Percentiles rank a stretch among this genome's conserved stretches.
These are phyloP conservation scores for Fusarium transvaalense DNA, from an alignment of 2,329 filamentous ascomycete genomes.

Conservation along the genomic window DNA sequence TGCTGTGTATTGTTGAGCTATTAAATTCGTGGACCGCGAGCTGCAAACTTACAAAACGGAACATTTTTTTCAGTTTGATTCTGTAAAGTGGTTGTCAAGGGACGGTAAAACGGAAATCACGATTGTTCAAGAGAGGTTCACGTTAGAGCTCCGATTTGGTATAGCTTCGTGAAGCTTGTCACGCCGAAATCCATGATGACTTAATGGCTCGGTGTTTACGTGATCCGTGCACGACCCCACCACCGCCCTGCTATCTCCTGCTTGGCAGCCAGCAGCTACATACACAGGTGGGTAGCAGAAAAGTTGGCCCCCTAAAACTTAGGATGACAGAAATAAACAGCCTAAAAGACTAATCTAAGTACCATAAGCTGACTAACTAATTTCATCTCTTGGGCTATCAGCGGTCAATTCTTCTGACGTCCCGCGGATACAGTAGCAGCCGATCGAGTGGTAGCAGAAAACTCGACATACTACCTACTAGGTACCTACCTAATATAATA, in stretches of 20 bases:
- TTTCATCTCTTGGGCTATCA: background rate
- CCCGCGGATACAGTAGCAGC: background rate
- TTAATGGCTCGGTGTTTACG: constrained; percentile 41
- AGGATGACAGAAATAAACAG: background rate
- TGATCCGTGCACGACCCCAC: constrained; percentile 43
- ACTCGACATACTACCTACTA: background rate
- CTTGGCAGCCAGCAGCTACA: background rate
- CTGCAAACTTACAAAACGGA: constrained; percentile 59
- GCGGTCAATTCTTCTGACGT: background rate
- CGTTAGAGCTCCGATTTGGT: constrained; percentile 43
- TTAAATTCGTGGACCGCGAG: background rate
- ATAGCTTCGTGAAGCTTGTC: constrained; percentile 49
- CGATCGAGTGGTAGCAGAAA: background rate
- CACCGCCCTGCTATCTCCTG: constrained; percentile 26
- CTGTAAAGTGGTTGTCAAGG: background rate
- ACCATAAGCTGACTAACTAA: background rate
- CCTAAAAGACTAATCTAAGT: background rate
- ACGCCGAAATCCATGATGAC: constrained; percentile 42
- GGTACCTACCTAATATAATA: too few relatives aligned
- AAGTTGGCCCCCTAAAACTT: background rate
- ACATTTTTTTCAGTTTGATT: constrained; percentile 54
- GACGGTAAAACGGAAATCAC: background rate
- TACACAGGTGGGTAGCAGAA: too few relatives aligned
- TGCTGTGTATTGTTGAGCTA: constrained; percentile 61
- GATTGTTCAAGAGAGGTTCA: constrained; percentile 35